phyloP scores from a whole-genome alignment of 2,329 filamentous ascomycete genomes.

The Exophiala dermatitidis region DNA sequence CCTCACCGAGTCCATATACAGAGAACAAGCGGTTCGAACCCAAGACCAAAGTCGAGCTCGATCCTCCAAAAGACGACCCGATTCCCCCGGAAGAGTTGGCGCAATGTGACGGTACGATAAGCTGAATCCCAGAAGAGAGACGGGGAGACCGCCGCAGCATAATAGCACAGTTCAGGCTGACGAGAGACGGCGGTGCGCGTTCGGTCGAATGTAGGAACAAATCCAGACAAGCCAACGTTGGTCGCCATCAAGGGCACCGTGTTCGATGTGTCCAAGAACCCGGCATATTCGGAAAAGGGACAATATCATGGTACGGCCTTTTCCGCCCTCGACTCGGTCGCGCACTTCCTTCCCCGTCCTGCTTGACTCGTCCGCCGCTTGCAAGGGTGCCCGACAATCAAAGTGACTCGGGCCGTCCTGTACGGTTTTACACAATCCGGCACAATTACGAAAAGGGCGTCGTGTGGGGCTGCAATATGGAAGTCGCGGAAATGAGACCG shows the following conservation, averaged over 20 bases:
- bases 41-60: constrained; percentile 49
- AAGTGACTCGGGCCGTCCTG: no score
- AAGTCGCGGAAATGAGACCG: no score
- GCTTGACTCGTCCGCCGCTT: no score
- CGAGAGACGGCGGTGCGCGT: neutral
- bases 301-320: constrained; percentile 68
- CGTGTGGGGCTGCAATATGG: no score
- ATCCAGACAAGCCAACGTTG: constrained; percentile 46
- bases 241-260: constrained; percentile 76
- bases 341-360: neutral
- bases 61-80: constrained; percentile 77
- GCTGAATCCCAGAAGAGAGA: neutral
- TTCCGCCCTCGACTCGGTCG: neutral
- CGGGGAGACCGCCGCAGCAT: neutral
- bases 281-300: constrained; percentile 72
- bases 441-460: no score
- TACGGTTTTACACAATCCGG: no score
- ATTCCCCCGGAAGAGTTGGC: constrained; percentile 75
- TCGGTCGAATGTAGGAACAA: constrained; percentile 31
- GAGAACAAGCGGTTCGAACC: constrained; percentile 36
- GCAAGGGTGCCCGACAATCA: neutral
- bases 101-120: constrained; percentile 67
- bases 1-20: constrained; percentile 26
- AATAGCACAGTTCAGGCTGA: no score
- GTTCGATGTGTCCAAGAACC: constrained; percentile 89